Conservation (phyloP, 1,284 basidiomycete species). For the Cutaneotrichosporon sp. region DNA sequence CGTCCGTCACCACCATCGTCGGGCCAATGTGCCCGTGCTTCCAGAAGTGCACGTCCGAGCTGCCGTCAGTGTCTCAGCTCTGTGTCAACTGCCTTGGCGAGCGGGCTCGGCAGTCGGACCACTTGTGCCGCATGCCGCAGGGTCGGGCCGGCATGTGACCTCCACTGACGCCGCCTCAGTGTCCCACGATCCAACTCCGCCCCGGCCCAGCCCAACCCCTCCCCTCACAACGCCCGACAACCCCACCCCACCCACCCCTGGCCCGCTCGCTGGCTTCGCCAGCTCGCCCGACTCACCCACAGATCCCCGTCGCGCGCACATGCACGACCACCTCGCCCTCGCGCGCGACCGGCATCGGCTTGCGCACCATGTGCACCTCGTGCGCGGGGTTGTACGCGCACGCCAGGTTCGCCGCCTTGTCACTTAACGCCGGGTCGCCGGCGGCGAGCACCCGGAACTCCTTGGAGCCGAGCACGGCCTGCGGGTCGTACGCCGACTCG, state of each 20-base stretch:
- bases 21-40: slow-evolving; percentile 57
- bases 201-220: too few species aligned
- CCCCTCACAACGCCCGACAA: too few species aligned
- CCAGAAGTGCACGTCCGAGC: slow-evolving; percentile 59
- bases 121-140: too few species aligned
- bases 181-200: neutral
- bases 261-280: too few species aligned
- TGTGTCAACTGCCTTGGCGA: too few species aligned
- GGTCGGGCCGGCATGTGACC: too few species aligned
- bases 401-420: slow-evolving; percentile 44
- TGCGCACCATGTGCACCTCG: slow-evolving; percentile 53
- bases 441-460: slow-evolving; percentile 44
- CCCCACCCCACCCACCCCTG: too few species aligned
- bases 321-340: slow-evolving; percentile 54
- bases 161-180: too few species aligned
- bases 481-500: slow-evolving; percentile 45
- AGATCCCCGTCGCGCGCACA: slow-evolving; percentile 56
- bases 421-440: slow-evolving; percentile 29
- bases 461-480: slow-evolving; percentile 42
- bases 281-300: slow-evolving; percentile 55
- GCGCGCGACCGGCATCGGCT: slow-evolving; percentile 48
- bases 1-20: slow-evolving; percentile 52
- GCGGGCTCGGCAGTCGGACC: too few species aligned
- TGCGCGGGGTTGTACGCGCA: slow-evolving; percentile 53
- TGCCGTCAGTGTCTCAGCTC: slow-evolving; percentile 22